phyloP scores from a whole-genome alignment of 257 asterid species.

The Knoxia roxburghii region DNA sequence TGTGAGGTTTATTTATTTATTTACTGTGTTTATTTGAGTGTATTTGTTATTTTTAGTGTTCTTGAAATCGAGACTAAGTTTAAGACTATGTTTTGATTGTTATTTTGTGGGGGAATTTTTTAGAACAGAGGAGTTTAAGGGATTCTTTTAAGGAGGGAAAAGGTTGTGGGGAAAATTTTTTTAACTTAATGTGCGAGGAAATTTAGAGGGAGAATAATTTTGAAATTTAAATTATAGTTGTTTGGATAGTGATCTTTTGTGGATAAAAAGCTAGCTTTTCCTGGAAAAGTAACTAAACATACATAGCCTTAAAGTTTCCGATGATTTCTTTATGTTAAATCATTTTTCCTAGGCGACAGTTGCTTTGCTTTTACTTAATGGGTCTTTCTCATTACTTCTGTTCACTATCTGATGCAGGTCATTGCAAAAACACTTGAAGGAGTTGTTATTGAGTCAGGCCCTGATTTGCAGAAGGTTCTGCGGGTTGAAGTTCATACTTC shows the following conservation, averaged over 20 bases:
- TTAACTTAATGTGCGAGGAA: no score
- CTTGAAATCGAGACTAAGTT: neutral
- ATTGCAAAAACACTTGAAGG: constrained; percentile 68
- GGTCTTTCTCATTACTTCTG: neutral
- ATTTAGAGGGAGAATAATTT: no score
- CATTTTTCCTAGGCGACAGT: neutral
- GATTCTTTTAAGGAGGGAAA: no score
- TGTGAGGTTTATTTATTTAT: constrained; percentile 33
- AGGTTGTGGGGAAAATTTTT: no score
- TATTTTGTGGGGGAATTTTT: no score
- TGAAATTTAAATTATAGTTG: no score
- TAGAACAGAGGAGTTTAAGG: no score
- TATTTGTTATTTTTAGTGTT: neutral
- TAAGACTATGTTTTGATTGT: no score
- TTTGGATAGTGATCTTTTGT: no score
- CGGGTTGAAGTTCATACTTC: constrained; percentile 60
- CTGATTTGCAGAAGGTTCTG: constrained; percentile 61
- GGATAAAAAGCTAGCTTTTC: no score
- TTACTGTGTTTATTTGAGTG: neutral
- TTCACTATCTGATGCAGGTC: constrained; percentile 33
- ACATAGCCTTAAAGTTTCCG: neutral
- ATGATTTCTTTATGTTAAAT: neutral
- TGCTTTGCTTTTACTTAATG: neutral
- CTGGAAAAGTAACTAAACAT: no score
- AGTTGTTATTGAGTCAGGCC: constrained; percentile 69